Base-by-base conservation (phyloP, 306 rosid genomes). In the Elaeagnus macrophylla region DNA sequence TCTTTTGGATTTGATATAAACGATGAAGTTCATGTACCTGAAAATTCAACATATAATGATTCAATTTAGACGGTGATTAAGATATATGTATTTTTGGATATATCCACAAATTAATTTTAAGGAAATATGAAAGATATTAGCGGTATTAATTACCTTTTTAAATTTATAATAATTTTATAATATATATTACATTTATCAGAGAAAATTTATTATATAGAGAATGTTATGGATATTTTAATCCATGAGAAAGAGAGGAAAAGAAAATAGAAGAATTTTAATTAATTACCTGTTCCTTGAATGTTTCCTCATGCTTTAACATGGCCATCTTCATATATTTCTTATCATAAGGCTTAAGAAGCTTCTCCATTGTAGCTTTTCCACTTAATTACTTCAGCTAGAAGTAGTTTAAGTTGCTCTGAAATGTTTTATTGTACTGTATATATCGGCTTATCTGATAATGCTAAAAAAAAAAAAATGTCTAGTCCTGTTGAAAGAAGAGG, bases 21-120 rank as follows among this genome's bases (percentile, higher is more conserved):
- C 95, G 86, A 56, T 93, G 99, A 64, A 93, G 99, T 57, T 93
- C 99, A 32, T 64, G 59, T 36, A 93, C 84, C 99, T 93, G 75
- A 54, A 52, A 58, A 19, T 54, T 36, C 62, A 39, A 7, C n/a
- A 3, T 42, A 3, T 18, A 17, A 2, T 40, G 19, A 15, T 20
- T 13, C 8, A 47, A 7, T n/a, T 48, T 47, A 38, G 41, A 57
- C 32, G 4, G 4, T 25, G 3, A 25, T 25, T 1, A 25, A 25
- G 4, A 25, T 25, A 25, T 25, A 2, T 25, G 4, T 25, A 25
- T 25, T 25, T 25, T 2, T 25, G 4, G 32, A 25, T 25, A 25
- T 25, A 25, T 25, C 32, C 4, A 25, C 4, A 25, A 2, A 2
- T 25, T 25, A 25, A 25, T 25, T 25, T 1, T 25, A 25, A 2